Evolutionary conservation across 495 filamentous ascomycete species (phyloP).

Genomic region (Penicillium manginii): DNA sequence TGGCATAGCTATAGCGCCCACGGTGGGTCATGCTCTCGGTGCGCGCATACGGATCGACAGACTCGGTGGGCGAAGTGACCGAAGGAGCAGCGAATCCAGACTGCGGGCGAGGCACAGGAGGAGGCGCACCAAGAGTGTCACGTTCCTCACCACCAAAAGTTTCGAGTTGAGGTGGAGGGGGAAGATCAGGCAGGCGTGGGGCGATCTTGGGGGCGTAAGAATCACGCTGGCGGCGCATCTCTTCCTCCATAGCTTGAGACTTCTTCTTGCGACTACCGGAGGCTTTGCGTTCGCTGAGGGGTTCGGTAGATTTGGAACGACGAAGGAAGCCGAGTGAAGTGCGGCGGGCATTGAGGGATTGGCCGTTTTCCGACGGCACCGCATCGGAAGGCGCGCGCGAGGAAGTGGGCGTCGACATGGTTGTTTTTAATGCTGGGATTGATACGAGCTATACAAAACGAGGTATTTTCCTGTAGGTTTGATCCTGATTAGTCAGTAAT

Average conservation of each 20-base stretch:
- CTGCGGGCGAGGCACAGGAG: constrained; percentile 22
- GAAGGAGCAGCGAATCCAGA: constrained; percentile 21
- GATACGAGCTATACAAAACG: no score
- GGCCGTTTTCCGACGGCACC: constrained; percentile 32
- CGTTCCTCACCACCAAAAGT: constrained; percentile 74
- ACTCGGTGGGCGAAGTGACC: constrained; percentile 47
- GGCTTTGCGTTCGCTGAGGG: constrained; percentile 42
- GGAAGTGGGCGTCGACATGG: constrained; percentile 29
- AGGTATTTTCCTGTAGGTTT: no score
- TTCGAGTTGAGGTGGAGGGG: constrained; percentile 65
- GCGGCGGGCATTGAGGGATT: constrained; percentile 34
- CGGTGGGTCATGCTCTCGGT: constrained; percentile 97
- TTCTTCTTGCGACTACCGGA: constrained; percentile 72
- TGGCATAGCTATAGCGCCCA: constrained; percentile 95
- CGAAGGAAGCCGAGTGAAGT: constrained; percentile 68
- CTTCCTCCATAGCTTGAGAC: constrained; percentile 62
- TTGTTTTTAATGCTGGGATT: constrained; percentile 1
- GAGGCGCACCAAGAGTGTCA: constrained; percentile 24
- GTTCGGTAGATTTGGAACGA: constrained; percentile 78
- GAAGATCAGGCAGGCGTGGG: constrained; percentile 79
- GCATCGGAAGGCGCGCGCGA: constrained; percentile 27
- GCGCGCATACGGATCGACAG: constrained; percentile 74
- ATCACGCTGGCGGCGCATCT: constrained; percentile 67
- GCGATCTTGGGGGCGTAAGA: constrained; percentile 70
- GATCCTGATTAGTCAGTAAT: background rate